Conservation (phyloP, 2,329 filamentous ascomycete species). For the Botrytis byssoidea region DNA sequence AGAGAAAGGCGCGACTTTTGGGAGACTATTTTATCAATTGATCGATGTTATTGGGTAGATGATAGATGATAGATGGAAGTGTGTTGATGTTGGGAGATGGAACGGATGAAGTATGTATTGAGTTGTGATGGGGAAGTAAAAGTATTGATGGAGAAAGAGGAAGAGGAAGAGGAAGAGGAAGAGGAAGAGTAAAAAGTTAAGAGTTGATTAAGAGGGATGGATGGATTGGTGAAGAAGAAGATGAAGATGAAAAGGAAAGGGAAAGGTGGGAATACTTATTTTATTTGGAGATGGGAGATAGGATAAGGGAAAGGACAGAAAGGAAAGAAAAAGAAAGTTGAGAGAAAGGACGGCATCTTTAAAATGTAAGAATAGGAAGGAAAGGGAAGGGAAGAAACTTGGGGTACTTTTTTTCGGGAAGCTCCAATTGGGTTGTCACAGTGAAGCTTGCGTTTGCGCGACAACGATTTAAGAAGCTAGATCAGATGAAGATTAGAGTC, state of each 20-base stretch:
- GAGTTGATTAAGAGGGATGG: background rate
- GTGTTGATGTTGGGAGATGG: conserved; percentile 2
- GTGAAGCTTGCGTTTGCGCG: conserved; percentile 19
- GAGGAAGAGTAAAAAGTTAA: conserved; percentile 16
- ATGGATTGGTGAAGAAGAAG: background rate
- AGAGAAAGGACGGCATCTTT: conserved; percentile 12
- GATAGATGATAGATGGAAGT: conserved; percentile 6
- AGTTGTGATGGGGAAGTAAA: background rate
- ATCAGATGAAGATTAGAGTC: conserved; percentile 5
- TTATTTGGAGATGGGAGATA: conserved; percentile 20
- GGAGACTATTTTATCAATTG: conserved; percentile 18
- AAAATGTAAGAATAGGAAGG: conserved; percentile 1
- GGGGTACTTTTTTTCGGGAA: conserved; percentile 24
- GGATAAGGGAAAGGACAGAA: background rate
- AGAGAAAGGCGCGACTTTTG: conserved; percentile 3
- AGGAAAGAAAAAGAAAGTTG: conserved; percentile 22
- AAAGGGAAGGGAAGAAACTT: conserved; percentile 18
- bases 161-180: conserved; percentile 8
- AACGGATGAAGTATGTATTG: background rate
- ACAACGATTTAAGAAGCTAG: conserved; percentile 15
- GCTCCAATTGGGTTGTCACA: conserved; percentile 24
- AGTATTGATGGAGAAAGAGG: conserved; percentile 13
- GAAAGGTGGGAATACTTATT: conserved; percentile 26
- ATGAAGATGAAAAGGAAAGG: background rate
- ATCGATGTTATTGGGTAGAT: conserved; percentile 19